phyloP scores from a whole-genome alignment of 2,329 filamentous ascomycete species.

The Epichloe coenophiala region DNA sequence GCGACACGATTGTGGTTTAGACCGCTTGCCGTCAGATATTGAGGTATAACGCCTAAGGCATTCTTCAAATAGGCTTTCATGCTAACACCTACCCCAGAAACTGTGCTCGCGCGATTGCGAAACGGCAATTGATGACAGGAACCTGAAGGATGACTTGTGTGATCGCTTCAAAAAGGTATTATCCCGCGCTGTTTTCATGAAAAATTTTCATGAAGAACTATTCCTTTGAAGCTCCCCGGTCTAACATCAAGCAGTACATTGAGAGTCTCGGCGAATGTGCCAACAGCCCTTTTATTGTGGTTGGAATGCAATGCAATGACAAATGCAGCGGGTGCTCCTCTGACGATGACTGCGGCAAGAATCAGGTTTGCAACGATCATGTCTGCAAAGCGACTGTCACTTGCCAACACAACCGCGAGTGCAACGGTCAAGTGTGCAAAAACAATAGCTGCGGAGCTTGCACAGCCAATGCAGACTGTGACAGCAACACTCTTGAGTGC shows the following conservation, averaged over 20 bases:
- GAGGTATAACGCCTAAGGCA: neutral
- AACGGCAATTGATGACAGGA: constrained; percentile 1
- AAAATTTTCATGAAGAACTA: no score
- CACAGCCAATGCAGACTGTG: constrained; percentile 3
- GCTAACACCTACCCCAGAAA: constrained; percentile 1
- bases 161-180: constrained; percentile 5
- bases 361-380: constrained; percentile 1
- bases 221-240: neutral
- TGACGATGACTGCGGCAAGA: constrained; percentile 3
- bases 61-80: neutral
- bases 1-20: constrained; percentile 2
- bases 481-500: constrained; percentile 1
- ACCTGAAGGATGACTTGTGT: constrained; percentile 2
- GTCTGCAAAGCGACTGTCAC: constrained; percentile 1
- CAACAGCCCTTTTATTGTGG: neutral
- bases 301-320: constrained; percentile 3
- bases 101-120: constrained; percentile 3
- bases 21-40: constrained; percentile 1
- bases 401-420: constrained; percentile 5
- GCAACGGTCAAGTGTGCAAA: constrained; percentile 5
- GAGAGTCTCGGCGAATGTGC: constrained; percentile 5
- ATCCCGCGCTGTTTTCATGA: neutral
- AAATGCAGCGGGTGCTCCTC: constrained; percentile 2
- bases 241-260: constrained; percentile 2
- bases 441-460: constrained; percentile 4